Conservation (phyloP, 192 early-diverging fungal genomes). For the Coemansia sp. region DNA sequence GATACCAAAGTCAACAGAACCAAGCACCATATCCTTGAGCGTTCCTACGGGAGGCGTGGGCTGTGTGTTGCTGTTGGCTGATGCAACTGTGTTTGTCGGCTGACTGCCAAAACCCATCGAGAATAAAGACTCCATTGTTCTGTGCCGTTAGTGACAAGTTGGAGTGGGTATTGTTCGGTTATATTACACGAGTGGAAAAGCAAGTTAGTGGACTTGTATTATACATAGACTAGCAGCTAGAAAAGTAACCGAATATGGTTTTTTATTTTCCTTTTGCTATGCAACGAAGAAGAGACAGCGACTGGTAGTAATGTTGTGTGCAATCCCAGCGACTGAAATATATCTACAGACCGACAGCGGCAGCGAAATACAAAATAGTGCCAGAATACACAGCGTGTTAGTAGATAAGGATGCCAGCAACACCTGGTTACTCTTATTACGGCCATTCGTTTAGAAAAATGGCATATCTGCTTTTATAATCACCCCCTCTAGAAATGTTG, state of each 20-base stretch:
- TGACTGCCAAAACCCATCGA: not conserved
- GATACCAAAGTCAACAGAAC: constrained; percentile 16
- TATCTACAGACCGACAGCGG: not conserved
- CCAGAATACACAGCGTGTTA: not conserved
- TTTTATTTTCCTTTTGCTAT: not conserved
- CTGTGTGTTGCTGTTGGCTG: not conserved
- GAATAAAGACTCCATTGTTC: constrained; percentile 15
- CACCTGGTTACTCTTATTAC: too few relatives aligned
- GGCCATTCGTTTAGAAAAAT: too few relatives aligned
- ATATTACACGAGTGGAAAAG: not conserved
- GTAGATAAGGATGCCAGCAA: not conserved
- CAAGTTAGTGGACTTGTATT: not conserved
- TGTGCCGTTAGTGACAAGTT: not conserved
- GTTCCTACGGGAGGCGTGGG: not conserved
- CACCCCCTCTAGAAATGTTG: too few relatives aligned
- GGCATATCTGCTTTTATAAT: too few relatives aligned
- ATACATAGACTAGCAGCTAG: not conserved
- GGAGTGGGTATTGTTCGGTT: not conserved
- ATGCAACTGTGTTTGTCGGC: not conserved
- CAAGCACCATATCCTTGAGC: constrained; percentile 17
- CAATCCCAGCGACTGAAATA: not conserved
- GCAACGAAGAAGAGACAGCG: not conserved
- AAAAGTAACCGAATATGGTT: not conserved
- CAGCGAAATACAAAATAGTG: not conserved
- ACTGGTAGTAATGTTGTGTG: not conserved